Evolutionary conservation across 495 filamentous ascomycete species (phyloP), one percentile per base, ranked within the genome.

Genomic region (Tetracladium marchalianum): DNA sequence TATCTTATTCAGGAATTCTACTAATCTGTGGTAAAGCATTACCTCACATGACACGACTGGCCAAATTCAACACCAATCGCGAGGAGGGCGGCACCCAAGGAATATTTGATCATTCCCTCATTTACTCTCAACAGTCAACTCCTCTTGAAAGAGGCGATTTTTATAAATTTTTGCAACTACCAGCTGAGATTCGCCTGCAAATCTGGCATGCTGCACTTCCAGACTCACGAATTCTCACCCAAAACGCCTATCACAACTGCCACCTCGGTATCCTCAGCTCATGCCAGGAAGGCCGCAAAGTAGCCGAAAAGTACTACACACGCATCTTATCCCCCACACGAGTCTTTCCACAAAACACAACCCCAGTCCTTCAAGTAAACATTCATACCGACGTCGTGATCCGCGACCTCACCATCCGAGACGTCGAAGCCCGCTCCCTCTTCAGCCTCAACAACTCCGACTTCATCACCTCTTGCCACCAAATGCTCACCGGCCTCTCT

Each of bases 271-370:
- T 50, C 17, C 40, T 50, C 1, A 19, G 16, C n/a, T 24, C 33
- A 4, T 50, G 40, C 33, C 34, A 15, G 5, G 47, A 50, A 31
- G 38, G 40, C 44, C 47, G 47, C 16, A 16, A 36, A 9, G 47
- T 50, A 1, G 35, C 33, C 11, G 11, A 36, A 33, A 11, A 16
- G n/a, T 34, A 9, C 4, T 43, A 39, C 19, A 11, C 18, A 11
- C 35, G 35, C 6, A 15, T 50, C 11, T 33, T 44, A 8, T 19
- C 32, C 13, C 40, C 40, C 2, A 13, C 11, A 10, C 16, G n/a
- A 11, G 11, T 19, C 10, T 39, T 33, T 31, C 17, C 40, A 5
- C 10, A 33, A 24, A 31, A n/a, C 8, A 16, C 18, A 11, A 37
- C 47, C 11, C 17, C 33, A 15, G 9, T 41, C 6, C 24, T 40